Conservation (phyloP, 2,329 filamentous ascomycete species). For the Diaporthe australafricana region DNA sequence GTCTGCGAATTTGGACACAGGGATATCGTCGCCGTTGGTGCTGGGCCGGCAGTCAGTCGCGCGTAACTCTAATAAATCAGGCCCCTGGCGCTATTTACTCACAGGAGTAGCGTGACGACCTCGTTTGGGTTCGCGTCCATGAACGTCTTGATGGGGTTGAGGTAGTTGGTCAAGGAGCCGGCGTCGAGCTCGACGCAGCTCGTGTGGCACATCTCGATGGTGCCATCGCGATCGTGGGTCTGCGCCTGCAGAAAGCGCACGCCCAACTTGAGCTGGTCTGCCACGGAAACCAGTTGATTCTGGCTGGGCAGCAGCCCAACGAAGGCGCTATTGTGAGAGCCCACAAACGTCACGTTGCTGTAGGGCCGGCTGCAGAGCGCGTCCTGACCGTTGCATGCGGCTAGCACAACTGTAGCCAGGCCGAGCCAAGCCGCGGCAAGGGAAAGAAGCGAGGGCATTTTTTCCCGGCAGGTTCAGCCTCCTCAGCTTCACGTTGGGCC, state of each 20-base stretch:
- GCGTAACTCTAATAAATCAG: background rate
- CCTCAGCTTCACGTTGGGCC: background rate
- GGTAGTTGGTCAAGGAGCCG: conserved; percentile 65
- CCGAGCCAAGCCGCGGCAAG: conserved; percentile 9
- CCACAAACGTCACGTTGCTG: conserved; percentile 70
- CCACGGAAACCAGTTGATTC: conserved; percentile 71
- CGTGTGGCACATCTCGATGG: conserved; percentile 73
- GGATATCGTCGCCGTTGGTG: conserved; percentile 70
- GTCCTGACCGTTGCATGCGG: conserved; percentile 67
- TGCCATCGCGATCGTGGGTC: conserved; percentile 65
- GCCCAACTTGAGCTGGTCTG: conserved; percentile 69
- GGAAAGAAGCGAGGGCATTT: conserved; percentile 16
- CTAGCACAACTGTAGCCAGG: conserved; percentile 23
- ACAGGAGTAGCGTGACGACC: conserved; percentile 70
- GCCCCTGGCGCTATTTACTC: background rate
- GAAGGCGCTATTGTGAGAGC: conserved; percentile 75
- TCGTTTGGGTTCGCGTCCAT: conserved; percentile 69
- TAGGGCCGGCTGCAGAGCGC: conserved; percentile 68
- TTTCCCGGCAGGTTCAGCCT: background rate
- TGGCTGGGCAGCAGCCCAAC: conserved; percentile 64
- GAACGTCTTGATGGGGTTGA: conserved; percentile 70
- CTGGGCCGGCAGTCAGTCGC: conserved; percentile 1
- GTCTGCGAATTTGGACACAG: conserved; percentile 64
- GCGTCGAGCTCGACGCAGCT: conserved; percentile 69
- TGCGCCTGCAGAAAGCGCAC: conserved; percentile 75